Percentiles rank a stretch among this genome's conserved stretches.
Evolutionary conservation across 495 filamentous ascomycete species (phyloP).

Genomic region (Chaetomium fimeti): DNA sequence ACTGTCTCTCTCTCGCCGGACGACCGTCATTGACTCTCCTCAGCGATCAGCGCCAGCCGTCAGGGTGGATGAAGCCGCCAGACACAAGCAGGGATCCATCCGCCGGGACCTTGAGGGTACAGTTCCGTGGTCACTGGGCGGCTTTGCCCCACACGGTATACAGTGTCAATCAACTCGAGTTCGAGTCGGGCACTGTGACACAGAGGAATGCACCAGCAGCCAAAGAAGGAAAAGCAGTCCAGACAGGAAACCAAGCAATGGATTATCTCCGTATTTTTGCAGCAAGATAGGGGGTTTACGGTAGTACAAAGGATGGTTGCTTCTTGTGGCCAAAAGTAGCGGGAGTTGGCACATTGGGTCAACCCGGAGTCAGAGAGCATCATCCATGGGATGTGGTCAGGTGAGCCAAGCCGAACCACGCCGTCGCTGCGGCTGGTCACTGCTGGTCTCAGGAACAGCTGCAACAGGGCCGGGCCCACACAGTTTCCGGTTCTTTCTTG

Average conservation of each 20-base stretch:
- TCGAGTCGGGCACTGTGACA: not conserved
- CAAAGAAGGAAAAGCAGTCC: slow-evolving; percentile 5
- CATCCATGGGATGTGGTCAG: slow-evolving; percentile 22
- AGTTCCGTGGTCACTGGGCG: not conserved
- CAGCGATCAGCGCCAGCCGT: not conserved
- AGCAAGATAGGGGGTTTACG: not conserved
- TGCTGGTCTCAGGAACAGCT: slow-evolving; percentile 23
- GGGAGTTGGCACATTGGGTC: not conserved
- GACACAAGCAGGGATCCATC: slow-evolving; percentile 14
- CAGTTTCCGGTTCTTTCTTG: not conserved
- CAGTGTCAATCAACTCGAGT: not conserved
- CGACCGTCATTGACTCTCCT: not conserved
- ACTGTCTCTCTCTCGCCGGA: not conserved
- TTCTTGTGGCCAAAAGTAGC: not conserved
- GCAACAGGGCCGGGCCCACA: slow-evolving; percentile 7
- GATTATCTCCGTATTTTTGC: too few relatives aligned
- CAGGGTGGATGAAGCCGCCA: not conserved
- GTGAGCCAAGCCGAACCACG: slow-evolving; percentile 15
- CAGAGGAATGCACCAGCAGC: slow-evolving; percentile 10
- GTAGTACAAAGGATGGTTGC: not conserved
- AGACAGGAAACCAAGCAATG: not conserved
- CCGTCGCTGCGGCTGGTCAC: slow-evolving; percentile 16
- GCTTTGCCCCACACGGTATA: not conserved
- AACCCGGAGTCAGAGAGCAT: not conserved
- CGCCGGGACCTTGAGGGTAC: slow-evolving; percentile 1